Conservation (phyloP, 2,329 filamentous ascomycete species). For the Mariannaea elegans region DNA sequence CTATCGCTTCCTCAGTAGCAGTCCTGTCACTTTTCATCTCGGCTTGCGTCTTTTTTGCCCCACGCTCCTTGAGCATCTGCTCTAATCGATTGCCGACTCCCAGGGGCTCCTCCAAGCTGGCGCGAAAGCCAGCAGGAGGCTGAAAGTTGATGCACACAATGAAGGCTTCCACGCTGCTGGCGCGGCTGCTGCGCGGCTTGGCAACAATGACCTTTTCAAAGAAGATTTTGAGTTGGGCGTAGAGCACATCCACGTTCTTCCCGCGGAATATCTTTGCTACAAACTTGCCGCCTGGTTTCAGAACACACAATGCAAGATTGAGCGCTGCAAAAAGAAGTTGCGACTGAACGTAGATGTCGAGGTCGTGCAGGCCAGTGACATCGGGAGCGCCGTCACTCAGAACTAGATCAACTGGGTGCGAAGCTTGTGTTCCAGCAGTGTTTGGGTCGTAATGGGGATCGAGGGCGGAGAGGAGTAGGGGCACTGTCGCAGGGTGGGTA, state of each 20-base stretch:
- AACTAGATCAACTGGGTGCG: constrained; percentile 88
- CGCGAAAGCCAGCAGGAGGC: constrained; percentile 78
- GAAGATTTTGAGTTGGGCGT: constrained; percentile 91
- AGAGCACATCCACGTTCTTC: constrained; percentile 93
- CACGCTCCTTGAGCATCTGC: constrained; percentile 56
- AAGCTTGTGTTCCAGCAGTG: constrained; percentile 59
- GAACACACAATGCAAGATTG: constrained; percentile 90
- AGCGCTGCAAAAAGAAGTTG: constrained; percentile 94
- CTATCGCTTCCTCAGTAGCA: constrained; percentile 46
- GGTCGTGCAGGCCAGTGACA: constrained; percentile 94
- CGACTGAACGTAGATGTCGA: constrained; percentile 98
- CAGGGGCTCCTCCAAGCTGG: constrained; percentile 79
- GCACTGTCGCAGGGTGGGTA: constrained; percentile 94
- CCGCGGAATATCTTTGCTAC: constrained; percentile 98
- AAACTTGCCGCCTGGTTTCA: constrained; percentile 93
- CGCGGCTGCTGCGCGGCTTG: constrained; percentile 93
- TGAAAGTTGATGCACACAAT: constrained; percentile 92
- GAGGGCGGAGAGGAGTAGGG: constrained; percentile 84
- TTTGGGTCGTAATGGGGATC: constrained; percentile 72
- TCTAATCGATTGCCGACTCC: constrained; percentile 68
- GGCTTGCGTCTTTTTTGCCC: constrained; percentile 50
- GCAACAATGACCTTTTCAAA: constrained; percentile 87
- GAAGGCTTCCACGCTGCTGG: constrained; percentile 96
- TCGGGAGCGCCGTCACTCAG: constrained; percentile 96
- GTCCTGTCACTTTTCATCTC: constrained; percentile 55